Percentiles rank a stretch among this genome's conserved stretches.
phyloP scores from a whole-genome alignment of 805 yeast species.

The Candida jianshihensis region DNA sequence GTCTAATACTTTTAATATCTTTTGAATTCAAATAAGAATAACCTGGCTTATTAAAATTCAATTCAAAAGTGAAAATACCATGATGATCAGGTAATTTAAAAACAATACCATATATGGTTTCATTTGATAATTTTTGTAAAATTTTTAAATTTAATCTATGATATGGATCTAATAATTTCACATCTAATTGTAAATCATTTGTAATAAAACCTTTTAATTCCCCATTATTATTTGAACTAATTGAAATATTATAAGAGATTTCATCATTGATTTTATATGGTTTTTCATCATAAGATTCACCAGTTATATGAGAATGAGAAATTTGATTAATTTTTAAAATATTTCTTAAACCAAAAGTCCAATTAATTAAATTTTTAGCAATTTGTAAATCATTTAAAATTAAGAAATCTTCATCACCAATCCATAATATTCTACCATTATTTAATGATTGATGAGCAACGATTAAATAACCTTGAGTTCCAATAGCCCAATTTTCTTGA shows the following conservation, averaged over 20 bases:
- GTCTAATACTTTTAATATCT: slow-evolving; percentile 78
- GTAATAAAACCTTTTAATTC: slow-evolving; percentile 19
- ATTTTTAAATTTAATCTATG: slow-evolving; percentile 64
- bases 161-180: slow-evolving; percentile 91
- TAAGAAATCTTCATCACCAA: slow-evolving; percentile 57
- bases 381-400: slow-evolving; percentile 37
- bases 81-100: slow-evolving; percentile 91
- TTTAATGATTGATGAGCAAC: slow-evolving; percentile 75
- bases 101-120: slow-evolving; percentile 37
- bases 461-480: slow-evolving; percentile 68
- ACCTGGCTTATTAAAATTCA: slow-evolving; percentile 76
- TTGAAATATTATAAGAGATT: slow-evolving; percentile 40
- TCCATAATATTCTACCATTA: slow-evolving; percentile 77
- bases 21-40: slow-evolving; percentile 57
- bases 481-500: slow-evolving; percentile 66
- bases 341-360: slow-evolving; percentile 71
- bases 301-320: slow-evolving; percentile 45
- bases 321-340: slow-evolving; percentile 54
- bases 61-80: slow-evolving; percentile 85
- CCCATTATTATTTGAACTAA: neutral
- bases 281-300: slow-evolving; percentile 32
- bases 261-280: slow-evolving; percentile 74
- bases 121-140: slow-evolving; percentile 28
- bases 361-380: slow-evolving; percentile 42
- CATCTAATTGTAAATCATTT: slow-evolving; percentile 71